These are phyloP conservation scores for Phytophthora kernoviae DNA, from an alignment of 352 stramenopile species.

Conservation along the genomic window DNA sequence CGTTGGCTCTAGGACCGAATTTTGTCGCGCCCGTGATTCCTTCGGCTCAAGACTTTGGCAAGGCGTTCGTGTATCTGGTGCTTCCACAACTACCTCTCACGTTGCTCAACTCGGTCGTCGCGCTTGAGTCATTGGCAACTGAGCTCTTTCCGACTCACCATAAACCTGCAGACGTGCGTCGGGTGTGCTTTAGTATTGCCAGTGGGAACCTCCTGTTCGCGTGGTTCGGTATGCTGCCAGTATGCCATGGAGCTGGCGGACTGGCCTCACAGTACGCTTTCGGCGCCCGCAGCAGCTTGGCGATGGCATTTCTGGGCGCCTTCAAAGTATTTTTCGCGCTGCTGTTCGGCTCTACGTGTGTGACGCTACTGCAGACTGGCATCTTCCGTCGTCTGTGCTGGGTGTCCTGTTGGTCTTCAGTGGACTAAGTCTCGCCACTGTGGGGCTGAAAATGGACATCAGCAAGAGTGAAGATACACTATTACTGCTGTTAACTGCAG, in stretches of 20 bases:
- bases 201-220: constrained; percentile 85
- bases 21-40: constrained; percentile 66
- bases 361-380: constrained; percentile 57
- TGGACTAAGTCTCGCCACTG: constrained; percentile 49
- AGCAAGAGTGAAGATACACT: constrained; percentile 39
- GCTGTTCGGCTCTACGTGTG: constrained; percentile 81
- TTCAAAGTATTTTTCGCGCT: constrained; percentile 92
- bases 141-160: constrained; percentile 89
- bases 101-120: constrained; percentile 93
- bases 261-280: constrained; percentile 93
- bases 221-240: constrained; percentile 91
- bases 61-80: constrained; percentile 87
- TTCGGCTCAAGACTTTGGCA: constrained; percentile 55
- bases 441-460: constrained; percentile 59
- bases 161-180: constrained; percentile 56
- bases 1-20: constrained; percentile 55
- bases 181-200: constrained; percentile 73
- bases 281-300: constrained; percentile 88
- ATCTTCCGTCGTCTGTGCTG: constrained; percentile 63
- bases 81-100: constrained; percentile 93
- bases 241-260: constrained; percentile 93
- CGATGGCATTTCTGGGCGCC: constrained; percentile 88
- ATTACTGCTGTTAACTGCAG: constrained; percentile 48
- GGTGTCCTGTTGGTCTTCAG: constrained; percentile 68
- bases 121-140: constrained; percentile 87